phyloP scores from a whole-genome alignment of 495 filamentous ascomycete genomes.

The Entonaema liquescens region DNA sequence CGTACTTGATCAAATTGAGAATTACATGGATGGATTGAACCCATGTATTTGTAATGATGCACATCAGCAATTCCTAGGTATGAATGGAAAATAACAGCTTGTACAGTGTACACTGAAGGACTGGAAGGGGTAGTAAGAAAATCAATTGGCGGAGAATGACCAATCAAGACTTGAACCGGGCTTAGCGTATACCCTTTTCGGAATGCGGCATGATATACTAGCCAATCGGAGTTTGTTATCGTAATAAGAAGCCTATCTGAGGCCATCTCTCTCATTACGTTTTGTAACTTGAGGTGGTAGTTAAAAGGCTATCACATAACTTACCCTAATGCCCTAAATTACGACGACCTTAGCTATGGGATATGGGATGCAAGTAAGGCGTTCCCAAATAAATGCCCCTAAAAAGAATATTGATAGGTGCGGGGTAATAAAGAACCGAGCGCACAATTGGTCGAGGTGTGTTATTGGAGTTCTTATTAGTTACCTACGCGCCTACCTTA shows the following conservation, averaged over 20 bases:
- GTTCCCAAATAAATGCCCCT: too few species aligned
- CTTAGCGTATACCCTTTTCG: conserved; percentile 5
- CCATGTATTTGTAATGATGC: neutral
- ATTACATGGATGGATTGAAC: neutral
- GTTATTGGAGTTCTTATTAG: too few species aligned
- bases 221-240: neutral
- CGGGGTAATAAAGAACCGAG: too few species aligned
- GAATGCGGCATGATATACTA: neutral
- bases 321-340: too few species aligned
- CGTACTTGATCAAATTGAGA: neutral
- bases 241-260: neutral
- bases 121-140: neutral
- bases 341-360: too few species aligned
- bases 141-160: neutral
- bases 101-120: too few species aligned
- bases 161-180: neutral
- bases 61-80: neutral
- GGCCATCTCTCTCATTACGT: too few species aligned
- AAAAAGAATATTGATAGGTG: too few species aligned
- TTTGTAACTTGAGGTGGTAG: too few species aligned
- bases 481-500: too few species aligned
- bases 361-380: too few species aligned
- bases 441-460: too few species aligned
- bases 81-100: neutral
- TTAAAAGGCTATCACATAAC: neutral